These are phyloP conservation scores for Dianthus caryophyllus DNA, from an alignment of 148 eudicot genomes.

Conservation along the genomic window DNA sequence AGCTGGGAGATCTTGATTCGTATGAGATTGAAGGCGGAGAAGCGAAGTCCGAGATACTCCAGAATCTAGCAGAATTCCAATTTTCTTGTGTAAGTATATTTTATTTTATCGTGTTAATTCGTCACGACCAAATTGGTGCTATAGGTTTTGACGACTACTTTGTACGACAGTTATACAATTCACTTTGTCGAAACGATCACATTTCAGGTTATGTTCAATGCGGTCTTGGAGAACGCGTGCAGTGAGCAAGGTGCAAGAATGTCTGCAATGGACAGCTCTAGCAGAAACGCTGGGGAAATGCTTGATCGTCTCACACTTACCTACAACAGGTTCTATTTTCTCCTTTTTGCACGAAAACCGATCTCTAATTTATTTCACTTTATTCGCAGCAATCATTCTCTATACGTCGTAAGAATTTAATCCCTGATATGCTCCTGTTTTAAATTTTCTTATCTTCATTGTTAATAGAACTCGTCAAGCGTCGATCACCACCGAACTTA, in stretches of 20 bases:
- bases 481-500: slow-evolving; percentile 81
- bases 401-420: background rate
- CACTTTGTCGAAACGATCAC: slow-evolving; percentile 8
- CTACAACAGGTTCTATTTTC: slow-evolving; percentile 58
- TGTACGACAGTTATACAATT: background rate
- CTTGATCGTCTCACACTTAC: slow-evolving; percentile 83
- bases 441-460: slow-evolving; percentile 19
- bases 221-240: slow-evolving; percentile 80
- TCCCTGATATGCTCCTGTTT: slow-evolving; percentile 2
- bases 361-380: background rate
- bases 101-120: background rate
- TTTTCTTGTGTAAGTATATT: slow-evolving; percentile 75
- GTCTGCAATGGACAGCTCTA: slow-evolving; percentile 92
- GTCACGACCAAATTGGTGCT: background rate
- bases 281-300: slow-evolving; percentile 89
- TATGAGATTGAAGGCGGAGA: slow-evolving; percentile 96
- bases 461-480: slow-evolving; percentile 85
- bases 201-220: slow-evolving; percentile 73
- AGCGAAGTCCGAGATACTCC: slow-evolving; percentile 82
- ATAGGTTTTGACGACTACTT: no score
- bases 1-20: slow-evolving; percentile 68
- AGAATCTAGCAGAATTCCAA: slow-evolving; percentile 81
- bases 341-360: background rate
- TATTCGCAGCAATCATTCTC: background rate
- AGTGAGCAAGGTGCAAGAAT: slow-evolving; percentile 92